Evolutionary conservation across 78 protist genomes (phyloP).

Genomic region (Tieghemostelium lacteum): DNA sequence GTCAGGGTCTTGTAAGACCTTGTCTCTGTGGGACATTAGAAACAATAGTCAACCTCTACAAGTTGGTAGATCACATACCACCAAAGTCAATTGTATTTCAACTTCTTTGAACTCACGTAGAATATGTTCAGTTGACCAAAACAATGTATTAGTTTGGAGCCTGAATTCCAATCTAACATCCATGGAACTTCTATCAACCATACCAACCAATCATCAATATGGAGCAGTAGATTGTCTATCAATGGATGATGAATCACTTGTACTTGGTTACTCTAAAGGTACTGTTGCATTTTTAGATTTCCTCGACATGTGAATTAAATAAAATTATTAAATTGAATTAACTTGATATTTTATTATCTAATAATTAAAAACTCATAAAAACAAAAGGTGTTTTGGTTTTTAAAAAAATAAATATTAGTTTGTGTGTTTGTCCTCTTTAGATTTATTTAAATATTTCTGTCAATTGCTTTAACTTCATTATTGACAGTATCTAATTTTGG

Average conservation of each 20-base stretch:
- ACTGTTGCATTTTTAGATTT: conserved; percentile 38
- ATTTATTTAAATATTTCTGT: conserved; percentile 45
- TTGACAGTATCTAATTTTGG: conserved; percentile 71
- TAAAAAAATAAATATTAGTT: no score
- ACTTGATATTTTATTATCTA: no score
- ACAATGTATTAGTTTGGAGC: neutral
- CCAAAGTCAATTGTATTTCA: conserved; percentile 14
- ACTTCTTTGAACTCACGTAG: neutral
- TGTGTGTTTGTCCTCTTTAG: no score
- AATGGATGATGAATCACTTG: conserved; percentile 19
- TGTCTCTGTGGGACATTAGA: conserved; percentile 83
- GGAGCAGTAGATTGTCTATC: conserved; percentile 1
- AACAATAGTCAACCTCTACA: neutral
- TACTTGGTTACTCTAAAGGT: conserved; percentile 43
- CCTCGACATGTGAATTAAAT: no score
- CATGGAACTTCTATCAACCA: neutral
- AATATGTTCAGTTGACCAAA: neutral
- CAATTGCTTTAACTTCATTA: conserved; percentile 69
- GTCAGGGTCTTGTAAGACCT: conserved; percentile 49
- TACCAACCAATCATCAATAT: neutral
- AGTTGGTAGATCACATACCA: neutral
- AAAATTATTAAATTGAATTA: no score
- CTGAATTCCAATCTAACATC: neutral
- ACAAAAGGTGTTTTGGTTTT: no score
- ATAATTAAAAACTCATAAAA: no score